These are phyloP conservation scores for Chytridiales sp. DNA, from an alignment of 371 early-diverging fungal genomes.

Conservation along the genomic window DNA sequence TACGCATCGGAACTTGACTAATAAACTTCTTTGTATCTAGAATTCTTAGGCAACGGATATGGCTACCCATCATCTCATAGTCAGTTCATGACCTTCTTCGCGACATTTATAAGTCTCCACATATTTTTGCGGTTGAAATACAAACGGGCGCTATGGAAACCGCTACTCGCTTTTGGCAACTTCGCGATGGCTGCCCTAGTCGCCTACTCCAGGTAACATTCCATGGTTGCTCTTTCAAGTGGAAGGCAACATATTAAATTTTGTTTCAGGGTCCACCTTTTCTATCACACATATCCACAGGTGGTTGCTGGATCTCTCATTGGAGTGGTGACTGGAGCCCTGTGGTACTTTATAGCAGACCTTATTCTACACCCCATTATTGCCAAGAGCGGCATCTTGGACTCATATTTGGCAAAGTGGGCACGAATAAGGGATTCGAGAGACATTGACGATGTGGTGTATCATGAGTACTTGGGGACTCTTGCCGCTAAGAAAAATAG, in stretches of 20 bases:
- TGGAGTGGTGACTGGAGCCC: slow-evolving; percentile 60
- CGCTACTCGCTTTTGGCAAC: slow-evolving; percentile 38
- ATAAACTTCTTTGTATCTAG: slow-evolving; percentile 32
- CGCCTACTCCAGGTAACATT: slow-evolving; percentile 57
- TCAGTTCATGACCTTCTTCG: slow-evolving; percentile 89
- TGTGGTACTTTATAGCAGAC: slow-evolving; percentile 57
- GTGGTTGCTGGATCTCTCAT: slow-evolving; percentile 67
- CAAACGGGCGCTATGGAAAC: slow-evolving; percentile 40
- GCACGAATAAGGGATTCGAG: slow-evolving; percentile 64
- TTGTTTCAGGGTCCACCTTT: slow-evolving; percentile 66
- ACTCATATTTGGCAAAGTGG: slow-evolving; percentile 42
- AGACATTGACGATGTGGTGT: slow-evolving; percentile 51
- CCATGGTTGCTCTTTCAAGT: neutral
- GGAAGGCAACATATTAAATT: neutral
- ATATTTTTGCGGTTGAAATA: slow-evolving; percentile 52
- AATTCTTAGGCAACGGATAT: slow-evolving; percentile 79
- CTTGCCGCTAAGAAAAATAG: no score
- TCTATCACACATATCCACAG: slow-evolving; percentile 78
- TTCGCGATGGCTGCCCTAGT: slow-evolving; percentile 48
- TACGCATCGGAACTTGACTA: neutral
- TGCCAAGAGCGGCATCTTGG: slow-evolving; percentile 41
- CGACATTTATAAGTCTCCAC: slow-evolving; percentile 62
- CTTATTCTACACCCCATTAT: slow-evolving; percentile 22
- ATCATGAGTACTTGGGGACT: slow-evolving; percentile 58
- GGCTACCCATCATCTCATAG: slow-evolving; percentile 95